phyloP scores from a whole-genome alignment of 192 early-diverging fungal species.

The Dissophora ornata region DNA sequence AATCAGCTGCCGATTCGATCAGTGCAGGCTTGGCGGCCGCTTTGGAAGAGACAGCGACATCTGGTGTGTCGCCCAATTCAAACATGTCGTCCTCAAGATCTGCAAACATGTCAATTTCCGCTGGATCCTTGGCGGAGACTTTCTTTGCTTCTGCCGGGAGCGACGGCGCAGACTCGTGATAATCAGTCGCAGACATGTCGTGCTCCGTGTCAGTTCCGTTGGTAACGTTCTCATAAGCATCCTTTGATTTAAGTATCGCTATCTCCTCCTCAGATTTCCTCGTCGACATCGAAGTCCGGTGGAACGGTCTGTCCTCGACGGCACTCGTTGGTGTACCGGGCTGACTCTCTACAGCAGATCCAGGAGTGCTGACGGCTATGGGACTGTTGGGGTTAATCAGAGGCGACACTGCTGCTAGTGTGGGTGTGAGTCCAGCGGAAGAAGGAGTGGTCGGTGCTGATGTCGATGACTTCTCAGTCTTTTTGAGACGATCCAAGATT shows the following conservation, averaged over 20 bases:
- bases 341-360: slow-evolving; percentile 82
- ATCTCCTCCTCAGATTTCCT: slow-evolving; percentile 58
- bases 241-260: slow-evolving; percentile 59
- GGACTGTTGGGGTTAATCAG: slow-evolving; percentile 22
- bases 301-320: slow-evolving; percentile 72
- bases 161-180: slow-evolving; percentile 58
- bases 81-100: slow-evolving; percentile 81
- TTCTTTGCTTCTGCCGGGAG: slow-evolving; percentile 19
- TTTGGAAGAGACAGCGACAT: slow-evolving; percentile 17
- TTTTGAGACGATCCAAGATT: slow-evolving; percentile 79
- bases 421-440: slow-evolving; percentile 14
- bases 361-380: slow-evolving; percentile 33
- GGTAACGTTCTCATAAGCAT: slow-evolving; percentile 58
- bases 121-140: slow-evolving; percentile 23
- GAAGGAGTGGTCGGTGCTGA: slow-evolving; percentile 24
- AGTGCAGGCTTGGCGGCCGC: slow-evolving; percentile 26
- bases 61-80: slow-evolving; percentile 27
- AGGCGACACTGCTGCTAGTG: slow-evolving; percentile 3
- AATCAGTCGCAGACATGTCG: slow-evolving; percentile 77
- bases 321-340: slow-evolving; percentile 78
- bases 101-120: slow-evolving; percentile 79
- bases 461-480: slow-evolving; percentile 51
- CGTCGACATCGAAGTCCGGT: slow-evolving; percentile 31
- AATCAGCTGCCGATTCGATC: slow-evolving; percentile 41
- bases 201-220: slow-evolving; percentile 53